Evolutionary conservation across 1,284 basidiomycete species (phyloP).

Genomic region (Ustilago curta): DNA sequence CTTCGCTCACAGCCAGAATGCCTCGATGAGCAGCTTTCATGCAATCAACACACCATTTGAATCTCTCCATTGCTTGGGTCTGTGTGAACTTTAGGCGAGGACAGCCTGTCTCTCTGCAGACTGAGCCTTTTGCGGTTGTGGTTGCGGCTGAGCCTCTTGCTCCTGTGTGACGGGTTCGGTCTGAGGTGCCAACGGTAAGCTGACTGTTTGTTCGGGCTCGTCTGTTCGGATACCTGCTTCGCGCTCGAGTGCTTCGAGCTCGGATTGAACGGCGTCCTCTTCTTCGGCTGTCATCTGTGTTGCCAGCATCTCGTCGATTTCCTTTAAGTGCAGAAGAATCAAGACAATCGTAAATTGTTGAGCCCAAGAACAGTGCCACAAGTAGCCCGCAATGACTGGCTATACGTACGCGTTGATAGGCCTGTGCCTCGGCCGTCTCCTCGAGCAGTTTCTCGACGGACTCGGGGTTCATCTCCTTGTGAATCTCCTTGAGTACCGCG

Average conservation of each 20-base stretch:
- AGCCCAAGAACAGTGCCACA: too few relatives aligned
- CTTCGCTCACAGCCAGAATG: slow-evolving; percentile 16
- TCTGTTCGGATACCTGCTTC: slow-evolving; percentile 31
- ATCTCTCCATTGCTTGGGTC: not conserved
- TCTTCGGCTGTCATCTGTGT: slow-evolving; percentile 86
- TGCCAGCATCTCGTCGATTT: slow-evolving; percentile 88
- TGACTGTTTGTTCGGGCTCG: slow-evolving; percentile 22
- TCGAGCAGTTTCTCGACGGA: slow-evolving; percentile 92
- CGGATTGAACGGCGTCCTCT: slow-evolving; percentile 89
- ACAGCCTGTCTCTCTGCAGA: slow-evolving; percentile 29
- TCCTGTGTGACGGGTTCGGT: slow-evolving; percentile 39
- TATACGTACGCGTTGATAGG: slow-evolving; percentile 81
- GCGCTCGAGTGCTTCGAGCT: slow-evolving; percentile 70
- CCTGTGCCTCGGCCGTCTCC: slow-evolving; percentile 89
- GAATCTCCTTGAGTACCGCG: slow-evolving; percentile 90
- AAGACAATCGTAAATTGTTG: not conserved
- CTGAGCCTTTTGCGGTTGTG: slow-evolving; percentile 19
- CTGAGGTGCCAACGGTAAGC: slow-evolving; percentile 37
- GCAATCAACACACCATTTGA: not conserved
- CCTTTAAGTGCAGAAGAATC: slow-evolving; percentile 72
- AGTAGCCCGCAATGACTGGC: not conserved
- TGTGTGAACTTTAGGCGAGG: slow-evolving; percentile 18
- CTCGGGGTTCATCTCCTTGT: slow-evolving; percentile 91
- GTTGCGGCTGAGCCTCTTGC: slow-evolving; percentile 16
- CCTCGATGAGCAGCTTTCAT: slow-evolving; percentile 7